phyloP scores from a whole-genome alignment of 768 basidiomycete genomes.

The Kwoniella europaea region DNA sequence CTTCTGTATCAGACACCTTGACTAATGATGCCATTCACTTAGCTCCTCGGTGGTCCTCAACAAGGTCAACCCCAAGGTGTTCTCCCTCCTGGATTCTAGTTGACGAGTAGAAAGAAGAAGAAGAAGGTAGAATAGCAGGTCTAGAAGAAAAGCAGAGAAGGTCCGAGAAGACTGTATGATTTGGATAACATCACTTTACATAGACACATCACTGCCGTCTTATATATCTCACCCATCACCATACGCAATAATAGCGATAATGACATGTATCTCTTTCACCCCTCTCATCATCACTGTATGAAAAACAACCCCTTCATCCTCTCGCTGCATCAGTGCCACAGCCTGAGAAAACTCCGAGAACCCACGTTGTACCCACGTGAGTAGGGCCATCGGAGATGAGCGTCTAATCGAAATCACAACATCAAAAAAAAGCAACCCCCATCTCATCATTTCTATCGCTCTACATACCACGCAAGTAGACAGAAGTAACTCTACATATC shows the following conservation, averaged over 20 bases:
- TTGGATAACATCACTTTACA: background rate
- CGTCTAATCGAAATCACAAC: background rate
- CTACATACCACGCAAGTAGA: background rate
- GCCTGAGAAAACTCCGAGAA: background rate
- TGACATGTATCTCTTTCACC: constrained; percentile 8
- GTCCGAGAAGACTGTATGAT: background rate
- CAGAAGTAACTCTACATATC: no score
- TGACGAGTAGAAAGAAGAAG: background rate
- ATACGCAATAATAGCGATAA: background rate
- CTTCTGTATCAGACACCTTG: background rate
- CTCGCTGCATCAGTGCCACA: no score
- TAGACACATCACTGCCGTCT: constrained; percentile 1
- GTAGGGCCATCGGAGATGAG: background rate
- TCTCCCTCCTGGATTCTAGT: constrained; percentile 83
- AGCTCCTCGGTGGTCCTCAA: constrained; percentile 77
- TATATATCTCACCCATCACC: background rate
- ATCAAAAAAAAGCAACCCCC: background rate
- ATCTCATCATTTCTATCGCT: background rate
- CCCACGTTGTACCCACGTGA: background rate
- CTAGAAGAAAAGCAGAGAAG: background rate
- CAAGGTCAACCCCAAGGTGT: constrained; percentile 62
- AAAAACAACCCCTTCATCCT: background rate
- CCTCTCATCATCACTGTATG: background rate
- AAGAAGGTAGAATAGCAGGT: background rate
- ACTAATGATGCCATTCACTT: constrained; percentile 6